Conservation (phyloP, 345 rosid genomes). For the Barbarea vulgaris region DNA sequence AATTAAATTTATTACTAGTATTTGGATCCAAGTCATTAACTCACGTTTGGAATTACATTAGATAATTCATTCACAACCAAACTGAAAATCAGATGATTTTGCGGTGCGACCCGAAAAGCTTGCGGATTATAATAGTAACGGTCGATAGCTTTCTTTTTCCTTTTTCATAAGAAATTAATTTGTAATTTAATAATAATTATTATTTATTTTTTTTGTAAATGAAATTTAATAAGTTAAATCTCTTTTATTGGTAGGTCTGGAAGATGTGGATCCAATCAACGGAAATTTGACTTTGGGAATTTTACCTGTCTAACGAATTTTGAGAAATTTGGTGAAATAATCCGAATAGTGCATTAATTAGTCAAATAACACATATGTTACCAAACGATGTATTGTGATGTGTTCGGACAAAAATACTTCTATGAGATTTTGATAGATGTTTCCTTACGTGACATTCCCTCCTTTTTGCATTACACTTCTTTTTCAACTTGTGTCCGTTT, state of each 20-base stretch:
- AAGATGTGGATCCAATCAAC: neutral
- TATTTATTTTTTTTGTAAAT: neutral
- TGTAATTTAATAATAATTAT: no score
- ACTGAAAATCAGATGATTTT: neutral
- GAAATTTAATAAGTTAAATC: neutral
- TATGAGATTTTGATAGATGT: neutral
- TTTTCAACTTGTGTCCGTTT: no score
- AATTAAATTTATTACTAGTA: neutral
- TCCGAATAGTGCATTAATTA: neutral
- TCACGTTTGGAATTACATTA: neutral
- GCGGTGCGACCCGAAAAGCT: neutral
- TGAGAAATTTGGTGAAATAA: neutral
- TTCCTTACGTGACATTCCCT: no score
- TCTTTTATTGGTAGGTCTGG: neutral
- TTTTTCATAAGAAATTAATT: neutral
- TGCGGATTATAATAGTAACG: neutral
- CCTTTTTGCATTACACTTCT: no score
- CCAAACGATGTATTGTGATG: neutral
- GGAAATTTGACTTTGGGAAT: neutral
- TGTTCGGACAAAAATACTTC: neutral
- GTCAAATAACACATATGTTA: neutral
- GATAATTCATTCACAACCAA: neutral
- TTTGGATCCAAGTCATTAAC: neutral
- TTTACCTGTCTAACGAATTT: neutral
- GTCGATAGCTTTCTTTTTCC: neutral